Evolutionary conservation across 805 yeast species (phyloP).

Genomic region (Phaffomyces thermotolerans): DNA sequence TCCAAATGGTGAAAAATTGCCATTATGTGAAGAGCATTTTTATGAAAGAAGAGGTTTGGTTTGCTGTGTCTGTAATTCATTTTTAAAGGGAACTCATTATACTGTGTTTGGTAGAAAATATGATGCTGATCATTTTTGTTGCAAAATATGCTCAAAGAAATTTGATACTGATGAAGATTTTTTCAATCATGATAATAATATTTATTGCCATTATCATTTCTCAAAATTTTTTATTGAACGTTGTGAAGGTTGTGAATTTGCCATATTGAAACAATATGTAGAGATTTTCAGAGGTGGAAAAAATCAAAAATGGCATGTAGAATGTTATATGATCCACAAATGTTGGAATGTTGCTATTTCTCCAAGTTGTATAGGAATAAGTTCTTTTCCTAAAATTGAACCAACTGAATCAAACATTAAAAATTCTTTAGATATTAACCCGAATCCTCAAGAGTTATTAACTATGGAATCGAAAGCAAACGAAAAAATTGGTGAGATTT

Average conservation of each 20-base stretch:
- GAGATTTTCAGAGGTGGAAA: slow-evolving; percentile 87
- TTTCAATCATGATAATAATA: slow-evolving; percentile 74
- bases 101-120: slow-evolving; percentile 89
- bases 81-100: slow-evolving; percentile 86
- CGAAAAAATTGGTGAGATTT: slow-evolving; percentile 51
- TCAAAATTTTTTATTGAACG: slow-evolving; percentile 78
- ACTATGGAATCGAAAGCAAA: slow-evolving; percentile 61
- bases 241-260: slow-evolving; percentile 89
- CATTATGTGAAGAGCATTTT: slow-evolving; percentile 88
- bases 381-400: slow-evolving; percentile 23
- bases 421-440: slow-evolving; percentile 24
- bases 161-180: slow-evolving; percentile 91
- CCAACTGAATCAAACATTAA: slow-evolving; percentile 21
- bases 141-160: slow-evolving; percentile 76
- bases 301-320: slow-evolving; percentile 98
- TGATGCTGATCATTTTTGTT: slow-evolving; percentile 92
- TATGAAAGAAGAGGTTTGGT: slow-evolving; percentile 77
- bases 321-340: slow-evolving; percentile 95
- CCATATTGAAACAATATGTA: slow-evolving; percentile 90
- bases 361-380: slow-evolving; percentile 48
- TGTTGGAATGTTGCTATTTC: slow-evolving; percentile 88
- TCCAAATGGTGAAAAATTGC: slow-evolving; percentile 36
- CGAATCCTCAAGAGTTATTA: slow-evolving; percentile 42
- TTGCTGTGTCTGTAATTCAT: slow-evolving; percentile 80
- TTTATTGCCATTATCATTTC: slow-evolving; percentile 90